Base-by-base conservation (phyloP, 2,329 filamentous ascomycete species). In the Diaporthe ilicicola region DNA sequence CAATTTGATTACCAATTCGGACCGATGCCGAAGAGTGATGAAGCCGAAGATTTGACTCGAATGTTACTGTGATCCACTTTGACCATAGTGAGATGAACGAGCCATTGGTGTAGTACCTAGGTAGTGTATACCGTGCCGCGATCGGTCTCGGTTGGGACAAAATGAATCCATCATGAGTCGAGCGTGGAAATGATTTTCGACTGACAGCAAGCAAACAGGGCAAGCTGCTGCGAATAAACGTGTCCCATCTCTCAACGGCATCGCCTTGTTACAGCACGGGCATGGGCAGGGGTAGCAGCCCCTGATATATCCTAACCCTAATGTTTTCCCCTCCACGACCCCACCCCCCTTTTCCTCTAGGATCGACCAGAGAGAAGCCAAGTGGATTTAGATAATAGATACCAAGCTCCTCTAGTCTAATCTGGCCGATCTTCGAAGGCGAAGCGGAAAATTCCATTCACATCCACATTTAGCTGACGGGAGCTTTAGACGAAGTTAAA, bases 381-480 rank as follows among this genome's bases (percentile, higher is more conserved):
- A 24, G 59, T 64, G 59, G 59, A 24, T 48, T 48, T 34, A 48
- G 15, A 37, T 62, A 62, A 62, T 48, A 17, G 48, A 62, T 48
- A 17, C 22, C 13, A 48, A 8, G 29, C 42, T 62, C 27, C 27
- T 48, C 39, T 24, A 62, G 42, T 64, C 44, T 37, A 64, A 64
- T 64, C 48, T 50, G 42, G 44, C 59, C 32, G 24, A 44, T 27
- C 34, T 50, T 34, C 39, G 29, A 64, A 27, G 22, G 5, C 59
- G 44, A 64, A 9, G n/a, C 29, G 59, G 29, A 37, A 50, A 42
- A 37, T 37, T 50, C 44, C 59, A 64, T 37, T 37, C 10, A 7
- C 29, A 64, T 64, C 59, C 59, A 64, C 59, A 64, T 24, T 64
- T 64, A 64, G 44, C 59, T 62, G 32, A 22, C 59, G 44, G 42